Base-by-base conservation (phyloP, 352 stramenopile species). In the Nothophytophthora sp. region DNA sequence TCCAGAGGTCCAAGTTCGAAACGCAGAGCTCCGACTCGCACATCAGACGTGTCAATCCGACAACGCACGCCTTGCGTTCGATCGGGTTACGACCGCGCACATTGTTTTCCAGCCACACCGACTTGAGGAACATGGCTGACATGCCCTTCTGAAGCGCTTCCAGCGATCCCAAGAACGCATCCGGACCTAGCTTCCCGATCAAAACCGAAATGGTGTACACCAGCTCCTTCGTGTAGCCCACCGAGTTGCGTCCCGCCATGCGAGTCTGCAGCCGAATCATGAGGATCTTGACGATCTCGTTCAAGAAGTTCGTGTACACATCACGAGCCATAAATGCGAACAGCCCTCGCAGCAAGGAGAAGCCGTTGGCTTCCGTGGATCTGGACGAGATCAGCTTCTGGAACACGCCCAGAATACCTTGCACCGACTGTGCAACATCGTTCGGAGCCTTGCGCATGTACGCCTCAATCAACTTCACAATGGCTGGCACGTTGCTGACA, bases 321-420 rank as follows among this genome's bases (percentile, higher is more conserved):
- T 81, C 67, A 35, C 74, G 63, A 2, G 90, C 83, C 63, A 98
- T 82, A 61, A 90, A 95, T 12, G 81, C 73, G 53, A 98, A 82
- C 23, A 99, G 79, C 5, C 86, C 71, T 15, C 80, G 79, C 9
- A 99, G 81, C 7, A 99, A 56, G 40, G 92, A 92, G 62, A 99
- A 99, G 7, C 83, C 95, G 45, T 95, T 92, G 15, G 75, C 63
- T 70, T 99, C 97, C 1, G 90, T 98, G 12, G 90, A 89, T 44
- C 93, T 72, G 18, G 88, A 96, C 8, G 96, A 91, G 51, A 99
- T 86, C 10, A 99, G 76, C 53, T 99, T 99, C 69, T 99, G 97
- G 60, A 99, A 99, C n/a, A 99, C 90, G 30, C 96, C 97, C 11
- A 99, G 76, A 30, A 99, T 88, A 28, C 81, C 88, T 32, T 78